phyloP scores from a whole-genome alignment of 345 rosid species.

The Aquilaria malaccensis region DNA sequence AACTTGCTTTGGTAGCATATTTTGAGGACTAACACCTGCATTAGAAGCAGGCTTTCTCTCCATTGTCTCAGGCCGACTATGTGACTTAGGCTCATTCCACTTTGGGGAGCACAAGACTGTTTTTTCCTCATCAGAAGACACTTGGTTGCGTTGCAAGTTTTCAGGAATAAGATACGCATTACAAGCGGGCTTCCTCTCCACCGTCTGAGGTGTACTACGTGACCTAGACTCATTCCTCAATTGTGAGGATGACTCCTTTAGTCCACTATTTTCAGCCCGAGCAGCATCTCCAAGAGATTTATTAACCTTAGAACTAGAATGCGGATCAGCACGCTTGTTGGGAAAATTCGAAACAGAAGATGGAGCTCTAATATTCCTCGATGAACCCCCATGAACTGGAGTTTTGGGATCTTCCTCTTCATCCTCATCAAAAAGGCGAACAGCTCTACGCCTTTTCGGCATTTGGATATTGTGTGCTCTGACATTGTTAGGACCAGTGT shows the following conservation, averaged over 20 bases:
- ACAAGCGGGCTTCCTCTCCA: slow-evolving; percentile 27
- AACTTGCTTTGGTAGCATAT: slow-evolving; percentile 26
- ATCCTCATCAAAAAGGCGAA: slow-evolving; percentile 51
- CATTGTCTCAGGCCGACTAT: slow-evolving; percentile 13
- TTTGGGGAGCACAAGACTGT: slow-evolving; percentile 36
- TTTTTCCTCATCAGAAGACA: slow-evolving; percentile 27
- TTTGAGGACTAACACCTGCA: slow-evolving; percentile 23
- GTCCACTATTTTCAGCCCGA: slow-evolving; percentile 21
- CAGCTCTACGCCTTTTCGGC: slow-evolving; percentile 59
- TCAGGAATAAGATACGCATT: slow-evolving; percentile 21
- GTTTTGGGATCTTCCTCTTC: slow-evolving; percentile 60
- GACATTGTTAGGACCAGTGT: slow-evolving; percentile 23
- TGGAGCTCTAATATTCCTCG: slow-evolving; percentile 24
- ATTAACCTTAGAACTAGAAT: slow-evolving; percentile 16
- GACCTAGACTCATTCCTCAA: slow-evolving; percentile 24
- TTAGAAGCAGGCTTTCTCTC: slow-evolving; percentile 27
- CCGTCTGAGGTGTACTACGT: slow-evolving; percentile 14
- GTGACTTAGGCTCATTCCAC: slow-evolving; percentile 22
- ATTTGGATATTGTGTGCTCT: slow-evolving; percentile 30
- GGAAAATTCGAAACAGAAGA: slow-evolving; percentile 20
- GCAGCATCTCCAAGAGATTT: slow-evolving; percentile 23
- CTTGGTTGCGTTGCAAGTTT: slow-evolving; percentile 27
- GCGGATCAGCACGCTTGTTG: slow-evolving; percentile 22
- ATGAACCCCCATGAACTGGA: slow-evolving; percentile 59
- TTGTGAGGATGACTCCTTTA: slow-evolving; percentile 24